Base-by-base conservation (phyloP, 169 alveolate species). In the Cyclospora cayetanensis region DNA sequence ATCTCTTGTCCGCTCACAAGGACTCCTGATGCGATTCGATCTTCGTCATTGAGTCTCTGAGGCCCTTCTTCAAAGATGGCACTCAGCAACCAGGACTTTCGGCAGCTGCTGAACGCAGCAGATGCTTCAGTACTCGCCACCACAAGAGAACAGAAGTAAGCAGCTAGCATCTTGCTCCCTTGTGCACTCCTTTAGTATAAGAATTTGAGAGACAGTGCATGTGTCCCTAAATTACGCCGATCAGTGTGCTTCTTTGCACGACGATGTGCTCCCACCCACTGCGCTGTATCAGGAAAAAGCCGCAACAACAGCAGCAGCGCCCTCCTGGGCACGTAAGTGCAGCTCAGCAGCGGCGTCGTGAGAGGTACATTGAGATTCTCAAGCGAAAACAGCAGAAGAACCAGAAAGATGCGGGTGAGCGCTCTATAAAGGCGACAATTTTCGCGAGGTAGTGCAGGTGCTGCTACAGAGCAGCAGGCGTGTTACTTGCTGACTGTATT, bases 31-130 rank as follows among this genome's bases (percentile, higher is more conserved):
- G n/a, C n/a, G n/a, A n/a, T n/a, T n/a, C n/a, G n/a, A n/a, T n/a
- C n/a, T n/a, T n/a, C n/a, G 22, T 53, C 66, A 22, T 53, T 22
- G n/a, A 53, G 66, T 22, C n/a, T n/a, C n/a, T n/a, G n/a, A n/a
- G n/a, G n/a, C n/a, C 55, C 12, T 55, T 7, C 63, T 34, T 18
- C 5, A 43, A 9, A 41, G 34, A 88, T 88, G 93, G 87, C 93
- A 43, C 84, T 90, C 50, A 31, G 84, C 18, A 90, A 90, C 60
- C 72, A 72, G 5, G 93, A 90, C 66, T 90, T 90, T 43, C 72
- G 87, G 34, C 72, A 70, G 37, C 84, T 90, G 31, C 72, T 77
- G 31, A 83, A 55, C 53, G 68, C 35, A 66, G 80, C 79, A 35
- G 91, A 63, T 29, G 66, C 80, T 27, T 55, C 74, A 1, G 63